A percentile compares a stretch with the other conserved stretches of the same genome.
Conservation (phyloP, 768 basidiomycete species). For the Tylopilus rubrobrunneus region DNA sequence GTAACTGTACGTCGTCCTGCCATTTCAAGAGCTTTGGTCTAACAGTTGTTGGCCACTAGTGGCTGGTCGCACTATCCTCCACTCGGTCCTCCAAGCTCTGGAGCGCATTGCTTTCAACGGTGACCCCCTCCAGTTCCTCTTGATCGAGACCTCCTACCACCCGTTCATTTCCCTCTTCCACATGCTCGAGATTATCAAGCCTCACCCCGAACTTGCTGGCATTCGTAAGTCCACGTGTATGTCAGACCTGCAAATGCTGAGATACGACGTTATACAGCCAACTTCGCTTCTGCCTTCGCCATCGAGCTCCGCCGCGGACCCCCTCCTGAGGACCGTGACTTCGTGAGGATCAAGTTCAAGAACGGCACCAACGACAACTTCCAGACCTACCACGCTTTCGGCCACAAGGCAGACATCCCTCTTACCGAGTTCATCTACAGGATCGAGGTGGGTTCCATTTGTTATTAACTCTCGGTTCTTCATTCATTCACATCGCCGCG, state of each 20-base stretch:
- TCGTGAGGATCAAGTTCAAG: slow-evolving; percentile 81
- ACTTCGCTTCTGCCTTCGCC: slow-evolving; percentile 69
- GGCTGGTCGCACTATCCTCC: slow-evolving; percentile 75
- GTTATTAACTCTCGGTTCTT: not conserved
- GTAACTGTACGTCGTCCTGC: slow-evolving; percentile 59
- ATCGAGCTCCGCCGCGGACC: slow-evolving; percentile 77
- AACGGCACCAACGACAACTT: slow-evolving; percentile 69
- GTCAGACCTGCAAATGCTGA: slow-evolving; percentile 7
- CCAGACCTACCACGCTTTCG: slow-evolving; percentile 69
- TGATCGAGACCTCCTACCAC: slow-evolving; percentile 83
- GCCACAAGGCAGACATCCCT: slow-evolving; percentile 70
- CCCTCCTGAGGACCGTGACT: slow-evolving; percentile 73
- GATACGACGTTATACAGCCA: slow-evolving; percentile 40
- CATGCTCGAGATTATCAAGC: slow-evolving; percentile 58
- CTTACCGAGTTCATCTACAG: slow-evolving; percentile 84
- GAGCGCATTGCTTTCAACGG: slow-evolving; percentile 76
- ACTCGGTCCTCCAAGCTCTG: slow-evolving; percentile 66
- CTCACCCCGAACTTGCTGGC: slow-evolving; percentile 54
- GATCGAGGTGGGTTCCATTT: slow-evolving; percentile 51
- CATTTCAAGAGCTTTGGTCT: not conserved
- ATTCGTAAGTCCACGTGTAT: slow-evolving; percentile 51
- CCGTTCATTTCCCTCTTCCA: slow-evolving; percentile 88
- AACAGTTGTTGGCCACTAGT: slow-evolving; percentile 41
- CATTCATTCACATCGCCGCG: not conserved
- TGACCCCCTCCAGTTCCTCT: slow-evolving; percentile 74